Evolutionary conservation across 192 early-diverging fungal species (phyloP).

Genomic region (Coemansia sp.): DNA sequence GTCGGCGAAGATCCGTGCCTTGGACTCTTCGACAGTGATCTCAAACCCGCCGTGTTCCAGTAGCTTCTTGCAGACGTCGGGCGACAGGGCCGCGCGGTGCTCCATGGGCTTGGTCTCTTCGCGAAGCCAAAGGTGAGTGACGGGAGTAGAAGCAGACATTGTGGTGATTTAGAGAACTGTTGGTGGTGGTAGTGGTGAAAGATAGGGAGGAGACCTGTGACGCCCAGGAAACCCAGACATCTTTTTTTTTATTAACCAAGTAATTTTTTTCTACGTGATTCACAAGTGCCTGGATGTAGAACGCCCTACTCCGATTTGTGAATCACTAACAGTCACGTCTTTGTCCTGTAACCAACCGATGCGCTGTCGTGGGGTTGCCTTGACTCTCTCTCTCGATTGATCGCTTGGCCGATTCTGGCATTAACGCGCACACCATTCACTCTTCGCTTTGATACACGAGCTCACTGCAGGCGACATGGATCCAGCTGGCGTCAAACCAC

Average conservation of each 20-base stretch:
- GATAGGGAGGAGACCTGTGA: neutral
- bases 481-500: neutral
- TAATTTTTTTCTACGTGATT: neutral
- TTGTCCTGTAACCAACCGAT: no score
- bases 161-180: neutral
- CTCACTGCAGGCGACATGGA: neutral
- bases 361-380: no score
- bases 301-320: neutral
- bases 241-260: neutral
- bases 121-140: conserved; percentile 83
- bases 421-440: neutral
- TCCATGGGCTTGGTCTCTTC: conserved; percentile 98
- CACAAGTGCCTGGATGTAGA: neutral
- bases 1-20: conserved; percentile 84
- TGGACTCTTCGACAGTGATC: conserved; percentile 84
- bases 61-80: conserved; percentile 74
- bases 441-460: neutral
- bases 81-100: conserved; percentile 89
- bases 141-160: conserved; percentile 15
- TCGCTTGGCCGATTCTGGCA: neutral
- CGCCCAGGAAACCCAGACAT: neutral
- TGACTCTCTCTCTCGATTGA: no score
- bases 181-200: neutral
- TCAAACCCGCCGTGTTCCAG: conserved; percentile 68
- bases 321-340: neutral